phyloP scores from a whole-genome alignment of 352 stramenopile genomes.

The Pythium plurisporium region DNA sequence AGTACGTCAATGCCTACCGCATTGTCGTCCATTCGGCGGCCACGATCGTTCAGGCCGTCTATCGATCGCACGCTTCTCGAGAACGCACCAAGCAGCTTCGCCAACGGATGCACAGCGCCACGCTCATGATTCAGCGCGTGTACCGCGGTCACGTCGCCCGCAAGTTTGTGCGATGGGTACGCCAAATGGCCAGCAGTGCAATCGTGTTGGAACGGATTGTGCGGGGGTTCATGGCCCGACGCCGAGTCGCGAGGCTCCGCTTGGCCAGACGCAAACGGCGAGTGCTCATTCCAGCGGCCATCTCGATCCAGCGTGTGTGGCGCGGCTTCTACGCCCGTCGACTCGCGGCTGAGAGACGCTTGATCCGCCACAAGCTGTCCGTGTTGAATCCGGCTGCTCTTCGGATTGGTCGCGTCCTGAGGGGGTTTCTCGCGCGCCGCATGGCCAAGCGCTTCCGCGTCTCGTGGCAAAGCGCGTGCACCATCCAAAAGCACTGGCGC shows the following conservation, averaged over 20 bases:
- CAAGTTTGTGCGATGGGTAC: slow-evolving; percentile 37
- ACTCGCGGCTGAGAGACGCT: slow-evolving; percentile 27
- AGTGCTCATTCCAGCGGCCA: slow-evolving; percentile 42
- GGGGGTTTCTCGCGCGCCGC: slow-evolving; percentile 51
- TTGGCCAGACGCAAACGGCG: slow-evolving; percentile 35
- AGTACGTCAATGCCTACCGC: slow-evolving; percentile 46
- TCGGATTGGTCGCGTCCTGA: slow-evolving; percentile 42
- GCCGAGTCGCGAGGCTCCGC: slow-evolving; percentile 37
- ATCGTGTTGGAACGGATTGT: slow-evolving; percentile 46
- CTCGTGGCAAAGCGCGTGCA: slow-evolving; percentile 25
- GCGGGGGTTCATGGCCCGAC: slow-evolving; percentile 53
- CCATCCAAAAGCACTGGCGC: slow-evolving; percentile 56
- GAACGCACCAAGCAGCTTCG: slow-evolving; percentile 31
- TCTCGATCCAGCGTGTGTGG: slow-evolving; percentile 53
- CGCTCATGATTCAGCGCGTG: slow-evolving; percentile 42
- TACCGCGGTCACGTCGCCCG: slow-evolving; percentile 49
- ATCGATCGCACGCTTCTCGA: slow-evolving; percentile 46
- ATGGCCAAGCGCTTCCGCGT: slow-evolving; percentile 28
- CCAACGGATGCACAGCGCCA: slow-evolving; percentile 22
- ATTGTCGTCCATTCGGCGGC: slow-evolving; percentile 45
- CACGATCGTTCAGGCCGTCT: slow-evolving; percentile 66
- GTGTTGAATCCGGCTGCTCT: slow-evolving; percentile 51
- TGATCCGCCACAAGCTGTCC: slow-evolving; percentile 22
- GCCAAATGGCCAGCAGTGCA: slow-evolving; percentile 37
- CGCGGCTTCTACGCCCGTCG: slow-evolving; percentile 37